Evolutionary conservation across 495 filamentous ascomycete species (phyloP), one percentile per base, ranked within the genome.

Genomic region (Penicillium parvum): DNA sequence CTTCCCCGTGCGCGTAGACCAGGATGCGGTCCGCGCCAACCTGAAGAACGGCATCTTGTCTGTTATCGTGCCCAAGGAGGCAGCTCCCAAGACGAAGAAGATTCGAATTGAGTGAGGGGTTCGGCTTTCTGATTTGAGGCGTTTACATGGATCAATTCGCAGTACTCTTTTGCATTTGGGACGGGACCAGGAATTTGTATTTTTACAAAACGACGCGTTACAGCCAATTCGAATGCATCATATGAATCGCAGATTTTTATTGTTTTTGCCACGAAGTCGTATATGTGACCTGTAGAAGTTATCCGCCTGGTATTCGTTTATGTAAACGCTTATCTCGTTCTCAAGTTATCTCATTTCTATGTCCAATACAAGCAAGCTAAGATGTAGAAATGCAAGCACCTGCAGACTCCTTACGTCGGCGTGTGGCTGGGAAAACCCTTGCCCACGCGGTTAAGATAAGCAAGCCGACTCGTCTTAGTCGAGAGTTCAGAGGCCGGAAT

Each of bases 51-150:
- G 87, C 7, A 77, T 92, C 47, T 65, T 91, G 40, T 79, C 58
- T 32, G 66, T 92, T 19, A 49, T 81, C 5, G 82, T 95, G 12
- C 90, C 90, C 6, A 96, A 96, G 76, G 73, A 79, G 20, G 66
- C 75, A 52, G 75, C 75, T 40, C 66, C 63, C 15, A 55, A 64
- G 45, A 44, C 63, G 15, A 75, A 71, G 61, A 79, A 71, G 61
- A 79, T 85, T 41, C 63, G 66, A 16, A 71, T 85, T 44, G 65
- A 80, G 49, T 85, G 73, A 56, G 44, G 15, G 27, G 26, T 22
- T 33, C 6, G 7, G 7, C 7, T n/a, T 22, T 25, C 2, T 10
- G 16, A 16, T 11, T 11, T 27, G 11, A 27, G 23, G 23, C 23
- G 6, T 27, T 27, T 27, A 11, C 35, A 37, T 37, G n/a, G 8